Evolutionary conservation across 2,329 filamentous ascomycete species (phyloP), one percentile per base, ranked within the genome.

Genomic region (Fusarium musae): DNA sequence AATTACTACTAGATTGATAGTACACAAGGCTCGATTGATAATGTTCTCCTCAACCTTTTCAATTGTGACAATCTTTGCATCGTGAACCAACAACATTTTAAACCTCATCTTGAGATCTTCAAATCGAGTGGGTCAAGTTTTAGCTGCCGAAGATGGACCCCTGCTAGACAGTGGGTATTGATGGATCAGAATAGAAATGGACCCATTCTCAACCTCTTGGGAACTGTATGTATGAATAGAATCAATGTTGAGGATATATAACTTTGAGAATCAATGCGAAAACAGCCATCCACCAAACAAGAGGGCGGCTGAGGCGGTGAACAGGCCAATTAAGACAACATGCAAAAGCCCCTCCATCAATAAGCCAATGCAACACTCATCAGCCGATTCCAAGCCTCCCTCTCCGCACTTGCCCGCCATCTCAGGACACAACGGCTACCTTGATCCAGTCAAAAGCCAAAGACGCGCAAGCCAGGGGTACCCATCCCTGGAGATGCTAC

Each of bases 81-180:
- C 66, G 65, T 65, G 34, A 59, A 32, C 26, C 30, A 23, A 15
- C 39, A 34, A 15, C 39, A 34, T 56, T 26, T 37, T 12, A 52
- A 61, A 53, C 66, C 47, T 69, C 65, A 64, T 57, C 21, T 42
- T 19, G 26, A 64, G 66, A 69, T 69, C 65, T 69, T 65, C 59
- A 53, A n/a, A 43, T 32, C 42, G 52, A 54, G 66, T 69, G 66
- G 66, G 66, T 53, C 52, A 9, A 42, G 23, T 11, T 30, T 47
- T 69, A 69, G 66, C 46, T 69, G 65, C 66, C 66, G 66, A 65
- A 36, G 39, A 57, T 53, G 15, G 23, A 73, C 66, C 69, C 69
- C 69, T 72, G 69, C 64, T 73, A 66, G 63, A 58, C 50, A 61
- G 69, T 72, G 69, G 69, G 66, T 63, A 61, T 68, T 13, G 32